phyloP scores from a whole-genome alignment of 805 yeast genomes.

The Yarrowia sp. region DNA sequence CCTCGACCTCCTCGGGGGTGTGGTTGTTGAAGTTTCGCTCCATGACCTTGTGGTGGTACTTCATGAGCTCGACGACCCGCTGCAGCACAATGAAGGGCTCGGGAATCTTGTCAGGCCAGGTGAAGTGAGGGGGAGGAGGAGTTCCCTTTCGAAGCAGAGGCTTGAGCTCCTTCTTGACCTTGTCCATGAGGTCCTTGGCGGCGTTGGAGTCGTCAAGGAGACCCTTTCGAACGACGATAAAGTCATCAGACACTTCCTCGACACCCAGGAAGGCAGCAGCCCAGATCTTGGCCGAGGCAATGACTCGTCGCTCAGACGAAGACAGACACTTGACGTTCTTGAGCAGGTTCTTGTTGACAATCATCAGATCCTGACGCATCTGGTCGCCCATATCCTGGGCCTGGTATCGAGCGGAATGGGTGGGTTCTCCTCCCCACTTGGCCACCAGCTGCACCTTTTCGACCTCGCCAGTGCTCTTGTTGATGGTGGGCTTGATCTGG shows the following conservation, averaged over 20 bases:
- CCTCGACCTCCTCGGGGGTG: conserved; percentile 57
- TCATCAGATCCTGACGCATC: conserved; percentile 86
- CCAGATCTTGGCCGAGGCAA: conserved; percentile 89
- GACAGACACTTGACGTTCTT: conserved; percentile 87
- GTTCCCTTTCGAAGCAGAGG: conserved; percentile 94
- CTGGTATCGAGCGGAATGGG: conserved; percentile 95
- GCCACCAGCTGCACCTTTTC: conserved; percentile 95
- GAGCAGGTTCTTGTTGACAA: conserved; percentile 82
- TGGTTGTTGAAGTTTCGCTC: conserved; percentile 74
- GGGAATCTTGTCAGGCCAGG: conserved; percentile 99
- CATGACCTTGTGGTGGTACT: conserved; percentile 84
- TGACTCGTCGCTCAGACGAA: conserved; percentile 92
- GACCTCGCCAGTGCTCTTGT: conserved; percentile 63
- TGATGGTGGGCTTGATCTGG: conserved; percentile 88
- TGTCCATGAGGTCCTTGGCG: conserved; percentile 96
- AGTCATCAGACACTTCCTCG: conserved; percentile 76
- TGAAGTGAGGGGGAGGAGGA: conserved; percentile 95
- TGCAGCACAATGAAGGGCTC: conserved; percentile 94
- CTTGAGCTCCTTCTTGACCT: conserved; percentile 94
- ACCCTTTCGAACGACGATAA: conserved; percentile 84
- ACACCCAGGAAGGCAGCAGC: conserved; percentile 76
- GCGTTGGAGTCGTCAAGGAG: conserved; percentile 96
- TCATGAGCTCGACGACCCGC: conserved; percentile 94
- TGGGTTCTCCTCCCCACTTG: conserved; percentile 99
- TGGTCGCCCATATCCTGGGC: conserved; percentile 96